Evolutionary conservation across 2,329 filamentous ascomycete species (phyloP), one percentile per base, ranked within the genome.

Genomic region (Alternaria conjuncta): DNA sequence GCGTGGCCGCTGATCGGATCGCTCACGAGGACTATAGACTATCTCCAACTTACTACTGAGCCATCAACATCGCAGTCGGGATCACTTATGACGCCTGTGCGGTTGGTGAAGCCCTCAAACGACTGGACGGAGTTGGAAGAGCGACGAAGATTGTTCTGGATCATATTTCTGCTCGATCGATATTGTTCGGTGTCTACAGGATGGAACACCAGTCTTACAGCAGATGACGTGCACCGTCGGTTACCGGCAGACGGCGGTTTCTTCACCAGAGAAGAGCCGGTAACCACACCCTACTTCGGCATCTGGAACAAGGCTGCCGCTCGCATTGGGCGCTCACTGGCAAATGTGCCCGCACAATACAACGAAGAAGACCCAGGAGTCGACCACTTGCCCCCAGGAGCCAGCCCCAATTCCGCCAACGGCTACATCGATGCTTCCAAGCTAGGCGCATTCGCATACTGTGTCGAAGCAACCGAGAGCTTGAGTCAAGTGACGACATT

Each of bases 241-340:
- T 54, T 78, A 6, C 76, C 76, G 25, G 76, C 76, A 43, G 76
- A 78, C 56, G 76, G 76, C 15, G 71, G 75, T 1, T 78, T 77
- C 21, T 78, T 78, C 46, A 78, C 76, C 3, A 70, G 75, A 9
- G 73, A 77, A 32, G 76, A 78, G 44, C 69, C 73, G 15, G 76
- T 78, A 0, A 74, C 70, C 1, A 78, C 76, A 5, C 76, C 76
- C 1, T 78, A 73, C 55, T 78, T 78, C 57, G 76, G 61, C 2
- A 76, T 78, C n/a, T 78, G 76, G 75, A 77, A 76, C 46, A 78
- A 78, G 60, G 67, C 75, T 21, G 71, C 74, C 5, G 75, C 75
- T n/a, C 64, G 74, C 15, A 76, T 78, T 20, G 75, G 75, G 3
- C 70, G 70, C 15, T 78, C 76, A 10, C 55, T 78, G 3, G 75